phyloP scores from a whole-genome alignment of 768 basidiomycete genomes.

The Neoboletus subvelutipes region DNA sequence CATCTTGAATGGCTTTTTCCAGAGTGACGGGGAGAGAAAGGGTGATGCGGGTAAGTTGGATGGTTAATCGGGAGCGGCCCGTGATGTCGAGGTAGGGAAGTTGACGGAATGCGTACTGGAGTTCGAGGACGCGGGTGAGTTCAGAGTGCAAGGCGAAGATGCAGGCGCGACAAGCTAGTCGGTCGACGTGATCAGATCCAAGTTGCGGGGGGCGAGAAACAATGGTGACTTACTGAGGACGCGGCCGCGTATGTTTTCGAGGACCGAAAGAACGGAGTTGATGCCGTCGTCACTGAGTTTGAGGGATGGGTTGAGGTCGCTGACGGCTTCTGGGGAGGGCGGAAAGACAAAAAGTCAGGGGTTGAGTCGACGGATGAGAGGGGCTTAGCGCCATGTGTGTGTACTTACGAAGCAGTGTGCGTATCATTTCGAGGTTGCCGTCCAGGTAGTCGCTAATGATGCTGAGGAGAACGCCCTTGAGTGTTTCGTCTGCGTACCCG shows the following conservation, averaged over 20 bases:
- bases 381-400: background rate
- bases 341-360: background rate
- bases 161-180: conserved; percentile 71
- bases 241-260: conserved; percentile 70
- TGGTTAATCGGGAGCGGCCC: conserved; percentile 71
- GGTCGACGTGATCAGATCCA: background rate
- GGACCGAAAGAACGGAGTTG: conserved; percentile 66
- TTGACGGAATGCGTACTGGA: conserved; percentile 72
- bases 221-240: conserved; percentile 55
- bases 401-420: conserved; percentile 66
- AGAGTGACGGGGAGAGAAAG: conserved; percentile 72
- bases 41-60: conserved; percentile 76
- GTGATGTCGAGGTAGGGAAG: conserved; percentile 77
- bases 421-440: conserved; percentile 84
- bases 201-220: background rate
- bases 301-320: conserved; percentile 77
- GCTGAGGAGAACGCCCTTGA: conserved; percentile 68
- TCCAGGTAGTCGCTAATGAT: conserved; percentile 83
- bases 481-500: conserved; percentile 73
- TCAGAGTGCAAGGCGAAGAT: conserved; percentile 71
- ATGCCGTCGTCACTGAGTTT: conserved; percentile 78
- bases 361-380: background rate
- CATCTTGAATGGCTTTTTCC: conserved; percentile 62
- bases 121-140: conserved; percentile 74
- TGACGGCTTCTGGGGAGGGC: conserved; percentile 58